Base-by-base conservation (phyloP, 2,329 filamentous ascomycete species). In the Cladosporium sp. region DNA sequence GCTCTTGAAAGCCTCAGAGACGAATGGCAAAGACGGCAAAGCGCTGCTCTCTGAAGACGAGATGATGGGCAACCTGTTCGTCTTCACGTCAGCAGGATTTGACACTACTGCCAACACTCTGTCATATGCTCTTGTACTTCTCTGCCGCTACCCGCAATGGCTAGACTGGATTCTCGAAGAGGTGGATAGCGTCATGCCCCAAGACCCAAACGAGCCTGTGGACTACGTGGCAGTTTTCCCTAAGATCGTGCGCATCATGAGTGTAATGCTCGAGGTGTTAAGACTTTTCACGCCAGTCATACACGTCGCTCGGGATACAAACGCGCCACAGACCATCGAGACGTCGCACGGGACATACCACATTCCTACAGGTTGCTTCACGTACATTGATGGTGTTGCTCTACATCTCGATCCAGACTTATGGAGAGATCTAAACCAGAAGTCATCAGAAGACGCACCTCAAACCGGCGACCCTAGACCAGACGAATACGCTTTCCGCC, bases 91-190 rank as follows among this genome's bases (percentile, higher is more conserved):
- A 2, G 81, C 81, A 5, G 82, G 82, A 2, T 81, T 82, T 67
- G 80, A 85, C 66, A 82, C 81, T 0, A 84, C 82, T 0, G 81
- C 83, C 2, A 83, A 82, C 60, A 82, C 81, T 0, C 76, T 86
- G 54, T 77, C 80, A 0, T 86, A 81, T 67, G 79, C 81, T 2
- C 69, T 85, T n/a, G 76, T 78, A 1, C 71, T 84, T 5, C 75
- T 86, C 0, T 79, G 82, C 1, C 71, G 77, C 1, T 74, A 83
- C 65, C 81, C 82, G 0, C 71, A 82, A 60, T 81, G 80, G 74
- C 84, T 87, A 71, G 77, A 79, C 3, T 86, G 84, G 83, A 70
- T 86, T 3, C 73, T 74, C 10, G 82, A 82, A 63, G 85, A 87
- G 68, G 75, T 85, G 39, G 73, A 79, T 54, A 54, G 69, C 1